Evolutionary conservation across 306 rosid genomes (phyloP).

Genomic region (Potentilla sterilis): DNA sequence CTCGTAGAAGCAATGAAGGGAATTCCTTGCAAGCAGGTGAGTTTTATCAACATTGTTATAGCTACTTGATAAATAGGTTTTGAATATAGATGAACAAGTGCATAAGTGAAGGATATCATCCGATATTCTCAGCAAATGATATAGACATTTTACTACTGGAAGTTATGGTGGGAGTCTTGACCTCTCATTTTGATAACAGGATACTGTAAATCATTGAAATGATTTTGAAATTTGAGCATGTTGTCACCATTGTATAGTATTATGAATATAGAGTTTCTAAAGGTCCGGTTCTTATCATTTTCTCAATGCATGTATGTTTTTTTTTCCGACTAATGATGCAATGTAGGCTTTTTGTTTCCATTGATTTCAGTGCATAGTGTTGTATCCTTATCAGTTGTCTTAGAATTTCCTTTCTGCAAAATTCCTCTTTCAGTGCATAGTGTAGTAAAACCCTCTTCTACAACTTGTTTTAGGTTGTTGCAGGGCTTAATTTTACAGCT

Average conservation of each 20-base stretch:
- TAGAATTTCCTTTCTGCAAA: background rate
- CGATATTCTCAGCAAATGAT: background rate
- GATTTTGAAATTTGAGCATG: background rate
- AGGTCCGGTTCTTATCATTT: background rate
- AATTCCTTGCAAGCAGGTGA: slow-evolving; percentile 87
- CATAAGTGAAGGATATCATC: background rate
- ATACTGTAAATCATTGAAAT: background rate
- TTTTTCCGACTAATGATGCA: background rate
- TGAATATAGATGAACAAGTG: background rate
- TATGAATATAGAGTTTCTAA: background rate
- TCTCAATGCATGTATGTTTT: background rate
- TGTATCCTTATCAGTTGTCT: background rate
- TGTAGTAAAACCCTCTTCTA: background rate
- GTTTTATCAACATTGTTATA: slow-evolving; percentile 5
- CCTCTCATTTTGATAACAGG: background rate
- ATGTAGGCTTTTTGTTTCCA: background rate
- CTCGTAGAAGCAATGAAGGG: slow-evolving; percentile 77
- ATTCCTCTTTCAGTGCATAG: background rate
- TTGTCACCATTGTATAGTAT: background rate
- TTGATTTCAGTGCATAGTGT: background rate
- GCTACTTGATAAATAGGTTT: background rate
- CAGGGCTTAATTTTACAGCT: slow-evolving; percentile 86
- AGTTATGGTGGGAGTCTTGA: background rate
- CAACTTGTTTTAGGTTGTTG: slow-evolving; percentile 62
- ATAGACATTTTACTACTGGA: background rate